Conservation (phyloP, 1,284 basidiomycete species). For the Sporisorium scitamineum region DNA sequence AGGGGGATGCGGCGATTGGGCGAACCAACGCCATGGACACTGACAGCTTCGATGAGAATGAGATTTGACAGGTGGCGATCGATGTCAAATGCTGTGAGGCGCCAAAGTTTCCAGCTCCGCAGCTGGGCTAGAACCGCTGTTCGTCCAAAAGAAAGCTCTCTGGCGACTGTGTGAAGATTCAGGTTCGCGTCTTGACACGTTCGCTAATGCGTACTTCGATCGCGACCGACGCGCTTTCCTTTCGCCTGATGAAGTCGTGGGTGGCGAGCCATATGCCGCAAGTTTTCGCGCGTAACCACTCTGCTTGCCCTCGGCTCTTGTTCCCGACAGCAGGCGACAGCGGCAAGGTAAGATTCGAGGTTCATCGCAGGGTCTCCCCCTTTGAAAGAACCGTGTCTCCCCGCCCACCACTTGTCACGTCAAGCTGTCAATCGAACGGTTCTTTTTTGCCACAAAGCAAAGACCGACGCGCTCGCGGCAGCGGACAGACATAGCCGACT, state of each 20-base stretch:
- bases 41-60: not conserved
- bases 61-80: not conserved
- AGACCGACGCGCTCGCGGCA: no score
- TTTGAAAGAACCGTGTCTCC: not conserved
- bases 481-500: not conserved
- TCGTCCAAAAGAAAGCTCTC: no score
- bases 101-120: not conserved
- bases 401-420: not conserved
- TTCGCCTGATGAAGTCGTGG: not conserved
- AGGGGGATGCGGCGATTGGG: no score
- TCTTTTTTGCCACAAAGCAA: not conserved
- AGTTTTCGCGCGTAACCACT: not conserved
- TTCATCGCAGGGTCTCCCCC: not conserved
- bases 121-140: no score
- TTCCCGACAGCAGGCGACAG: no score
- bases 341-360: not conserved
- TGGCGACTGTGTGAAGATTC: not conserved
- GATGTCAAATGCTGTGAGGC: not conserved
- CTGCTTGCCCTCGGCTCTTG: not conserved
- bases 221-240: not conserved
- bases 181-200: not conserved
- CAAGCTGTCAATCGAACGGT: no score
- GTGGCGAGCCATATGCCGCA: no score
- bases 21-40: not conserved
- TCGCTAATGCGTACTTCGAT: constrained; percentile 10